These are phyloP conservation scores for Chrysoporthe austroafricana DNA, from an alignment of 2,329 filamentous ascomycete species.

Conservation along the genomic window DNA sequence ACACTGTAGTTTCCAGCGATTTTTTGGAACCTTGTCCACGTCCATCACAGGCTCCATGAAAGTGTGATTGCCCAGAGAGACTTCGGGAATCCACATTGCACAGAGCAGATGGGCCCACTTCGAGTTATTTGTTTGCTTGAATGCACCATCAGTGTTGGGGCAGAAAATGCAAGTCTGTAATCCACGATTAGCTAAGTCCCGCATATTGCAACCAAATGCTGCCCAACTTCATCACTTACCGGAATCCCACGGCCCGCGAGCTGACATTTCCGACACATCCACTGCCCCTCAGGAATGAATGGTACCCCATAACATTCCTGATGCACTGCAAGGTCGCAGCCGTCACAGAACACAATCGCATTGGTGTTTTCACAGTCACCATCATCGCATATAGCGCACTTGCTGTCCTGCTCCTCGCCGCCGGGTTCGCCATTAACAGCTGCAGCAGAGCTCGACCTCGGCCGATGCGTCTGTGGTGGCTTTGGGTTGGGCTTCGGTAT, in stretches of 20 bases:
- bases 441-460: constrained; percentile 89
- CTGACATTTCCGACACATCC: constrained; percentile 96
- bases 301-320: constrained; percentile 99
- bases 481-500: constrained; percentile 98
- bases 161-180: constrained; percentile 91
- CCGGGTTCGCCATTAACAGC: constrained; percentile 92
- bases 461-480: constrained; percentile 90
- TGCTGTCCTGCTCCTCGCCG: constrained; percentile 94
- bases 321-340: constrained; percentile 95
- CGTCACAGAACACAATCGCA: constrained; percentile 98
- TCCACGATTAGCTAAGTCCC: constrained; percentile 21
- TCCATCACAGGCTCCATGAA: constrained; percentile 99
- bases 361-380: constrained; percentile 99
- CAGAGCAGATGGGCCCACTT: constrained; percentile 98
- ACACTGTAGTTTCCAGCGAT: constrained; percentile 89
- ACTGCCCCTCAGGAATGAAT: constrained; percentile 98
- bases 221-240: constrained; percentile 50
- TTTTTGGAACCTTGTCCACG: constrained; percentile 95
- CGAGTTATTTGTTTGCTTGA: constrained; percentile 95
- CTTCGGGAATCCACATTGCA: constrained; percentile 98
- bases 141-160: constrained; percentile 94
- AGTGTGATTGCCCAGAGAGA: constrained; percentile 91
- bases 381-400: constrained; percentile 97
- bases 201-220: not conserved
- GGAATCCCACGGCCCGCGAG: constrained; percentile 90